These are phyloP conservation scores for Starmera caribaea DNA, from an alignment of 805 yeast species.

Conservation along the genomic window DNA sequence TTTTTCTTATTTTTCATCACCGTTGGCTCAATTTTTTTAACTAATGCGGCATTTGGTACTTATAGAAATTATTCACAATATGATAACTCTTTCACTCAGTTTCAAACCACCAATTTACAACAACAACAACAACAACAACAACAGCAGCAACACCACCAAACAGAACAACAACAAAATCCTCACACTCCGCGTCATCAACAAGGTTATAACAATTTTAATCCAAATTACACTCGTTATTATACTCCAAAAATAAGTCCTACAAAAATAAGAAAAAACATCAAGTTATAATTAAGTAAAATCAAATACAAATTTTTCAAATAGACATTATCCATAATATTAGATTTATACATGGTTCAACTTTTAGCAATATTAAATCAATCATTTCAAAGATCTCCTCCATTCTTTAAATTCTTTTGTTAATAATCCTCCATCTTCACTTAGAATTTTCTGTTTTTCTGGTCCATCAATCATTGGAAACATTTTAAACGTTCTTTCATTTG, in stretches of 20 bases:
- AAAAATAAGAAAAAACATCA: too few relatives aligned
- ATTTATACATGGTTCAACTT: too few relatives aligned
- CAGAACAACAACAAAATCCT: constrained; percentile 6
- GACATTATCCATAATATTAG: too few relatives aligned
- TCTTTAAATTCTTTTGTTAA: neutral
- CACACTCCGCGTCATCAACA: constrained; percentile 10
- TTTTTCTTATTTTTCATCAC: constrained; percentile 34
- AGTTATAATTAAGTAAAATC: too few relatives aligned
- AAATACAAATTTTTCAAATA: too few relatives aligned
- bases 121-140: constrained; percentile 2
- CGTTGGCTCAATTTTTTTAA: constrained; percentile 41
- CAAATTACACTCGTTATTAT: constrained; percentile 13
- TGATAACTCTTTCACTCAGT: constrained; percentile 1
- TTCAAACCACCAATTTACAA: constrained; percentile 3
- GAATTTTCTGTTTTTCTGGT: neutral
- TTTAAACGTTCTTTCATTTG: constrained; percentile 41
- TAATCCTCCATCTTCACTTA: neutral
- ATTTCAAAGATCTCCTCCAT: neutral
- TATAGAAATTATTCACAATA: constrained; percentile 22
- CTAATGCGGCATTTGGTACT: constrained; percentile 41
- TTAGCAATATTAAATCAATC: too few relatives aligned
- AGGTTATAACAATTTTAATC: constrained; percentile 10
- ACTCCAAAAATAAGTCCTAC: constrained; percentile 8
- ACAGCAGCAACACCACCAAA: constrained; percentile 1
- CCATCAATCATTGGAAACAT: constrained; percentile 31